Evolutionary conservation across 108 stramenopile genomes (phyloP).

Genomic region (Cylindrotheca closterium): DNA sequence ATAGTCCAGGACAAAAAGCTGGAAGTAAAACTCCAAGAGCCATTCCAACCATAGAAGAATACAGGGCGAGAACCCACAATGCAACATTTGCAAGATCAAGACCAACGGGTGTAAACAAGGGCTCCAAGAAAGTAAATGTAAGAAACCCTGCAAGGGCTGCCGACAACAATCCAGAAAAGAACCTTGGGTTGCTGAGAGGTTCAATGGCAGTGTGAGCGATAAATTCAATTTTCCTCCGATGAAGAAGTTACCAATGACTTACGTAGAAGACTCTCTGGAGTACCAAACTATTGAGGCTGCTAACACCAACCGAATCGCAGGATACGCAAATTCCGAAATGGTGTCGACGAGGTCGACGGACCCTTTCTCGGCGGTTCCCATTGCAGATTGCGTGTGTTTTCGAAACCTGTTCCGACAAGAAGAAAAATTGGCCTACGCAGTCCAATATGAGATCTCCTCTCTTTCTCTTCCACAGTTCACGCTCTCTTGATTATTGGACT

Average conservation of each 20-base stretch:
- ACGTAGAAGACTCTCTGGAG: conserved; percentile 21
- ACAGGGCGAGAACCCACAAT: conserved; percentile 42
- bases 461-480: too few relatives aligned
- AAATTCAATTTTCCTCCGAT: neutral
- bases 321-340: conserved; percentile 21
- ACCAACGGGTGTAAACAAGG: conserved; percentile 46
- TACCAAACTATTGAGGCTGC: conserved; percentile 29
- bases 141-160: conserved; percentile 40
- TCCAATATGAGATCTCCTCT: too few relatives aligned
- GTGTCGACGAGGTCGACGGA: conserved; percentile 25
- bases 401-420: too few relatives aligned
- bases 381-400: too few relatives aligned
- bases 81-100: conserved; percentile 62
- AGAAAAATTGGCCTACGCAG: too few relatives aligned
- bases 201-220: conserved; percentile 1
- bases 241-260: conserved; percentile 1
- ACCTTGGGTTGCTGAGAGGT: conserved; percentile 33
- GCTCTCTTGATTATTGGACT: too few relatives aligned
- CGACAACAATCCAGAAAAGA: conserved; percentile 50
- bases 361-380: neutral
- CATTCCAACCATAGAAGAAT: conserved; percentile 57
- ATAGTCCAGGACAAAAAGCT: conserved; percentile 50
- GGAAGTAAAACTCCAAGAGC: conserved; percentile 69
- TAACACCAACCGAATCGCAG: conserved; percentile 10
- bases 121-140: conserved; percentile 49